These are phyloP conservation scores for Talaromyces adpressus DNA, from an alignment of 495 filamentous ascomycete species.

Conservation along the genomic window DNA sequence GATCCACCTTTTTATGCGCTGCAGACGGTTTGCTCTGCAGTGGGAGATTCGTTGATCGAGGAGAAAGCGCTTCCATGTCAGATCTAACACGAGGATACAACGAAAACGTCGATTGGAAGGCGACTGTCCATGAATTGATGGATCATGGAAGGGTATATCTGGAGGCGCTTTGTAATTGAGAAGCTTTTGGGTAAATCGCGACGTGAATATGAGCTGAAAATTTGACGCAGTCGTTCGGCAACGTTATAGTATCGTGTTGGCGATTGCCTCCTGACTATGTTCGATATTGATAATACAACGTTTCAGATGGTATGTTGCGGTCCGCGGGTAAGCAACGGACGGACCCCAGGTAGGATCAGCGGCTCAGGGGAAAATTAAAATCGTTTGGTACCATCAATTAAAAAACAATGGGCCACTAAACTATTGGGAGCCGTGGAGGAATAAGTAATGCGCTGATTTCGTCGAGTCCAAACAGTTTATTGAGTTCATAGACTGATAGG, in stretches of 20 bases:
- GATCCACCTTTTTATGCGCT: constrained; percentile 46
- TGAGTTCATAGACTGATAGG: neutral
- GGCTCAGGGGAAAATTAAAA: constrained; percentile 3
- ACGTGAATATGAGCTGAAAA: neutral
- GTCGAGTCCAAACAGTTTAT: neutral
- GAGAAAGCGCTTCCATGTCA: constrained; percentile 64
- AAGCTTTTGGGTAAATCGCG: neutral
- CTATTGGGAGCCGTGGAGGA: neutral
- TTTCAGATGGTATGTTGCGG: constrained; percentile 4
- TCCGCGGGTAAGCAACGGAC: neutral
- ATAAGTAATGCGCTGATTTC: neutral
- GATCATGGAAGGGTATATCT: neutral
- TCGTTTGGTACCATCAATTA: neutral
- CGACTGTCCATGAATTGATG: neutral
- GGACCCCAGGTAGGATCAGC: constrained; percentile 7
- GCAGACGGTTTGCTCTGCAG: constrained; percentile 35
- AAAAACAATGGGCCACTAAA: neutral
- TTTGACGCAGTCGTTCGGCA: neutral
- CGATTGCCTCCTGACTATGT: neutral
- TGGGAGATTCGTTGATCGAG: constrained; percentile 58
- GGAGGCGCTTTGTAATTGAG: neutral
- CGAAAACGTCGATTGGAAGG: neutral
- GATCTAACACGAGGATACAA: neutral
- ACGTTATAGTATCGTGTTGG: neutral
- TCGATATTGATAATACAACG: neutral